Evolutionary conservation across 768 basidiomycete species (phyloP), one percentile per base, ranked within the genome.

Genomic region (Jaapia argillacea): DNA sequence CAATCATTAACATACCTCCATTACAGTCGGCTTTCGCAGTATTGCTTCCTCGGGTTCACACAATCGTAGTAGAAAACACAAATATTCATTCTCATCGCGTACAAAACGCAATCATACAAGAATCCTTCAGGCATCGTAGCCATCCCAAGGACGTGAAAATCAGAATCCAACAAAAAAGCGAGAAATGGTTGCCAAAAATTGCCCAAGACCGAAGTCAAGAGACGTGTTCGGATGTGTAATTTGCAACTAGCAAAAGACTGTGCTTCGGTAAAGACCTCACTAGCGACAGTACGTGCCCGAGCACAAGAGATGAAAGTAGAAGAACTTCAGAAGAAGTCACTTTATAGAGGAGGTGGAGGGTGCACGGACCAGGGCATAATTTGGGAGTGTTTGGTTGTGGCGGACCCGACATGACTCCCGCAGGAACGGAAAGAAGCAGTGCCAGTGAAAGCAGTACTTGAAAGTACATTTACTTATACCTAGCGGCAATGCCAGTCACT

Each of bases 161-260:
- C n/a, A n/a, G n/a, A n/a, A n/a, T n/a, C n/a, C n/a, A n/a, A n/a
- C n/a, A n/a, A n/a, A n/a, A n/a, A n/a, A n/a, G n/a, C n/a, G n/a
- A n/a, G 28, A 16, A 33, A 33, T 12, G 37, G 12, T 77, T 75
- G 67, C 77, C 85, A 88, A 89, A 88, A 88, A 87, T 88, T 87
- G 81, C 83, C 81, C 75, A 68, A 73, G 74, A 80, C 82, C 81
- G 69, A 84, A 86, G 82, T 81, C 72, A 61, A 78, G 75, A 82
- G 84, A 87, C 82, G 84, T 63, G 83, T 87, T 85, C 83, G 85
- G 85, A 88, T 88, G 84, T 85, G 74, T 86, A 87, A 85, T 88
- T 88, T 88, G 85, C 85, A 88, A 88, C 81, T 81, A 88, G 84
- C 85, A 86, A 88, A 85, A 70, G 75, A 85, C 83, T 85, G 80